Evolutionary conservation across 2,329 filamentous ascomycete species (phyloP), one percentile per base, ranked within the genome.

Genomic region (Fusarium compactum): DNA sequence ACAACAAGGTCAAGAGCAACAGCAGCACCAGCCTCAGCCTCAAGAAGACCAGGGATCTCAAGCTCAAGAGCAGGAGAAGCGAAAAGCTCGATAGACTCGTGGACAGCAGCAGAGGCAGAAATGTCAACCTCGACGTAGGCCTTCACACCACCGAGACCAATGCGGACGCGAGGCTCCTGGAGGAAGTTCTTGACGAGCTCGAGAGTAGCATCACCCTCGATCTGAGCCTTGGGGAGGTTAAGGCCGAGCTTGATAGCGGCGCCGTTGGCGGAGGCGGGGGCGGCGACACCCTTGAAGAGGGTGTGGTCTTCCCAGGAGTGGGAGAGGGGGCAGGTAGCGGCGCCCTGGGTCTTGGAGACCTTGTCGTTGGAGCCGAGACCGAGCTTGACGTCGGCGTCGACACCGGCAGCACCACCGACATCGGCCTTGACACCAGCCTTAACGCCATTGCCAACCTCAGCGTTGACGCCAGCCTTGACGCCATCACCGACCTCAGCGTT

Each of bases 1-100:
- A 89, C 75, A 30, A 89, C 81, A 4, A 89, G 80, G 65, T 89
- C 86, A 12, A 89, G 79, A 34, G 80, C 80, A 53, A 88, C 80
- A 3, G 85, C 76, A 4, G 84, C 80, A 6, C 85, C 84, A 11
- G 86, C 75, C 30, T 80, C 77, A 6, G 53, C 58, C 30, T 72
- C 62, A 15, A 74, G 50, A 1, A 87, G 71, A 2, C 82, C 80
- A 2, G 79, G 78, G 5, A 87, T 76, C 8, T 84, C 82, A 43
- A 84, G 76, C 22, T 68, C 20, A 20, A 76, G 72, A 59, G 67
- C 68, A 2, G 83, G 79, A 2, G 80, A 80, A 10, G 81, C 80
- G 69, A 82, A 86, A 0, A 89, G 78, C 70, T 84, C 85, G 46
- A 88, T 75, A 4, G 83, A 82, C 71, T 89, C 86, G 22, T 83